Evolutionary conservation across 768 basidiomycete species (phyloP).

Genomic region (Boletus speciosus): DNA sequence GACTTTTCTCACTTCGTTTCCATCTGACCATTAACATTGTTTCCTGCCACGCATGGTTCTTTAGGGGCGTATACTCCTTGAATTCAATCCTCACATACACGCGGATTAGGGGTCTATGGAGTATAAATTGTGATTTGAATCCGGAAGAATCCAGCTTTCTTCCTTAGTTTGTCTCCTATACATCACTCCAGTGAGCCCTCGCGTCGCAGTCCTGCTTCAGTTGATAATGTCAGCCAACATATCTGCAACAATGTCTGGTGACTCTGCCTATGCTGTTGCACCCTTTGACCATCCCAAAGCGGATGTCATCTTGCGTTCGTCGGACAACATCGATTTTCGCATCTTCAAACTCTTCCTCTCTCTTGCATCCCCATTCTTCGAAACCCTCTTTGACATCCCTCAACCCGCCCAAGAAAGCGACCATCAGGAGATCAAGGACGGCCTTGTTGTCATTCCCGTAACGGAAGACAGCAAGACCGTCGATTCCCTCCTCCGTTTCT

Average conservation of each 20-base stretch:
- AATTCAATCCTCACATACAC: too few relatives aligned
- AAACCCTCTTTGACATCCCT: conserved; percentile 30
- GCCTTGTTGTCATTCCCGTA: conserved; percentile 19
- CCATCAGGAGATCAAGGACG: conserved; percentile 9
- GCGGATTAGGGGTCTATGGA: background rate
- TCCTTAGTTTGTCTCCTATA: background rate
- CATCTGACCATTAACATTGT: too few relatives aligned
- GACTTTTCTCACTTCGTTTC: too few relatives aligned
- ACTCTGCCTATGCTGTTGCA: conserved; percentile 4
- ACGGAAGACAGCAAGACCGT: conserved; percentile 20
- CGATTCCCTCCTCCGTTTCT: conserved; percentile 23
- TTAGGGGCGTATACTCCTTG: too few relatives aligned
- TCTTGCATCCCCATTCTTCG: conserved; percentile 29
- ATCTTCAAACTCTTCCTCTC: conserved; percentile 29
- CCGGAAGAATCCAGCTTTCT: background rate
- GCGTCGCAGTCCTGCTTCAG: background rate
- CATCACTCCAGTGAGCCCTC: background rate
- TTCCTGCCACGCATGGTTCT: too few relatives aligned
- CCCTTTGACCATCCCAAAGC: conserved; percentile 22
- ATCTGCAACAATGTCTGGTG: too few relatives aligned
- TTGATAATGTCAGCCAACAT: background rate
- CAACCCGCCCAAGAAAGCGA: conserved; percentile 13
- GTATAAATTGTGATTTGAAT: background rate
- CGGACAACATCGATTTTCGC: conserved; percentile 29
- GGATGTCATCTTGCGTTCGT: conserved; percentile 27